These are phyloP conservation scores for Exophiala alcalophila DNA, from an alignment of 2,329 filamentous ascomycete genomes.

Conservation along the genomic window DNA sequence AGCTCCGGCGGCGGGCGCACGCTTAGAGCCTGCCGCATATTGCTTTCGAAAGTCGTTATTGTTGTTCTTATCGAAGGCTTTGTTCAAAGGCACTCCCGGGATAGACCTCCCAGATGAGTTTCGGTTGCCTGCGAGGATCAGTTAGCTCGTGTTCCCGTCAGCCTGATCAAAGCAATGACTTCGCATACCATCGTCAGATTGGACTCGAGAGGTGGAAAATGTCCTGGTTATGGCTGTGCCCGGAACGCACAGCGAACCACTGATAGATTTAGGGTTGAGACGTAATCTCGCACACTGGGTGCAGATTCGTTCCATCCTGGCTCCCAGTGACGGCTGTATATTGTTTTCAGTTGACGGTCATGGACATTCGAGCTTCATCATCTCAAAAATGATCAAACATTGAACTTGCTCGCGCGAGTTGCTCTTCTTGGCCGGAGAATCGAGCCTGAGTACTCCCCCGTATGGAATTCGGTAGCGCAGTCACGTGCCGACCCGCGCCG, in stretches of 20 bases:
- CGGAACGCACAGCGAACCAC: background rate
- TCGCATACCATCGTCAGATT: slow-evolving; percentile 15
- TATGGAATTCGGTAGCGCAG: too few relatives aligned
- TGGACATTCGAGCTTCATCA: background rate
- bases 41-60: too few relatives aligned
- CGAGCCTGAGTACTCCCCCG: too few relatives aligned
- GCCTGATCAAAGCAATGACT: background rate
- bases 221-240: slow-evolving; percentile 2
- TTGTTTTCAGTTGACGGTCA: slow-evolving; percentile 3
- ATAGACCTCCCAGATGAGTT: slow-evolving; percentile 4
- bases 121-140: background rate
- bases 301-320: slow-evolving; percentile 18
- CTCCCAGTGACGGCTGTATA: background rate
- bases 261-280: slow-evolving; percentile 3
- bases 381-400: too few relatives aligned
- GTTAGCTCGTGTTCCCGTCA: slow-evolving; percentile 2
- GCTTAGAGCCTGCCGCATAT: too few relatives aligned
- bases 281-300: slow-evolving; percentile 18
- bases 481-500: too few relatives aligned
- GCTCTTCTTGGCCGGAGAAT: too few relatives aligned
- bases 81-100: background rate
- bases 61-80: slow-evolving; percentile 2
- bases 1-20: background rate
- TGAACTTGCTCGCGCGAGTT: too few relatives aligned
- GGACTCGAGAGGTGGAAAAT: slow-evolving; percentile 13